Evolutionary conservation across 352 stramenopile species (phyloP), one percentile per base, ranked within the genome.

Genomic region (Globisporangium barbulae): DNA sequence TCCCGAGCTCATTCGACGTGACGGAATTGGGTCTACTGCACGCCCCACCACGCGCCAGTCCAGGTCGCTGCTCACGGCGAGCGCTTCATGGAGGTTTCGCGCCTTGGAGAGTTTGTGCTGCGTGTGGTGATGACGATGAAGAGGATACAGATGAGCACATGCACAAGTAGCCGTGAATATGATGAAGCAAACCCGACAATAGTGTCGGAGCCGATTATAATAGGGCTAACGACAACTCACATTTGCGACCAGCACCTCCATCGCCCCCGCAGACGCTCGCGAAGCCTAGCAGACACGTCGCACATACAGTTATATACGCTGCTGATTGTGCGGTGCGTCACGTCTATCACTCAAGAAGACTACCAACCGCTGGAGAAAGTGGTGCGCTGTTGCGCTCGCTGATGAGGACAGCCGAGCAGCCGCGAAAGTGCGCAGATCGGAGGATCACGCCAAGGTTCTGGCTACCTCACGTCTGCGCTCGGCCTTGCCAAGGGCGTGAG

Each of bases 381-480:
- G 85, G 83, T 8, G 85, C 85, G 21, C 67, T 88, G 61, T 94
- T 91, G 17, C 76, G 78, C 33, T 89, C 79, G 60, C 83, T 94
- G 35, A 89, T 67, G 15, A 94, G 52, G 3, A 94, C 80, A 0
- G 73, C 78, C 4, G 78, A 71, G 50, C 80, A 90, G 55, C 83
- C 85, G 22, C 92, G 74, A 37, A 94, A 94, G 61, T 92, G 82
- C 0, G 83, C 83, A 5, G 85, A 92, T n/a, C 85, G 83, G 5
- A 94, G 74, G 33, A 94, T 90, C 0, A 81, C 85, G 37, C 85
- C 85, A 54, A 92, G 80, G 61, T 92, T 94, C 75, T 88, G 25
- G n/a, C n/a, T n/a, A 35, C 31, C 31, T 35, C 31, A 35, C 31
- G 31, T 35, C 31, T 7, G 31, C 31, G 31, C 31, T 35, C 3